Conservation (phyloP, 768 basidiomycete species). For the Podaxis carcinomalis region DNA sequence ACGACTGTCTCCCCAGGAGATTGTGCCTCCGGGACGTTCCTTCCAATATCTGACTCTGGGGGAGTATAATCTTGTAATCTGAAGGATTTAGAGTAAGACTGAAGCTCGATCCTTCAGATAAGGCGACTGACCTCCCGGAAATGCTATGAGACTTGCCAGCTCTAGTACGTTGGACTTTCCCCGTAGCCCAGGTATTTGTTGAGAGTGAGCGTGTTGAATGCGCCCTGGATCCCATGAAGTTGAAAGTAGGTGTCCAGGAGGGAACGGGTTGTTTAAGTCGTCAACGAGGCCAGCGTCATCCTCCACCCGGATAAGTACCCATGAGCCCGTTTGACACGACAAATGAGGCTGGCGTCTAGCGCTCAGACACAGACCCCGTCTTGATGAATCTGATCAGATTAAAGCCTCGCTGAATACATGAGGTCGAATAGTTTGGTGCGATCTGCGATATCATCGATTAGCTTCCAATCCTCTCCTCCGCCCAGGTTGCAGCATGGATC, state of each 20-base stretch:
- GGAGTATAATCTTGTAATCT: neutral
- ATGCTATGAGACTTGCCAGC: neutral
- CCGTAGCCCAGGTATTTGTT: neutral
- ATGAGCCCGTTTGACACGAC: neutral
- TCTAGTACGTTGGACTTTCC: neutral
- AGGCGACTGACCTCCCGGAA: neutral
- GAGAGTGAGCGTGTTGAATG: neutral
- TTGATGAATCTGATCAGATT: neutral
- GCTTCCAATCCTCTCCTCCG: too few relatives aligned
- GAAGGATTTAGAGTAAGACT: neutral
- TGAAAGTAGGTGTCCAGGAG: neutral
- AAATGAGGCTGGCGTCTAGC: neutral
- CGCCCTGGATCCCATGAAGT: neutral
- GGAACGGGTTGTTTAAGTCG: neutral
- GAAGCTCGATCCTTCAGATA: neutral
- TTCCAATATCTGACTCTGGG: neutral
- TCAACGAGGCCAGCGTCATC: neutral
- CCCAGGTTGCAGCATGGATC: neutral
- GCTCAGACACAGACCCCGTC: neutral
- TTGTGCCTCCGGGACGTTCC: neutral
- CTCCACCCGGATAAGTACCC: neutral
- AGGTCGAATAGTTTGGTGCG: neutral
- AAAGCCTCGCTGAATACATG: constrained; percentile 1
- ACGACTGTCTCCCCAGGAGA: neutral
- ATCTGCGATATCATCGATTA: neutral